phyloP scores from a whole-genome alignment of 1,284 basidiomycete species.

The Athelia sp. region DNA sequence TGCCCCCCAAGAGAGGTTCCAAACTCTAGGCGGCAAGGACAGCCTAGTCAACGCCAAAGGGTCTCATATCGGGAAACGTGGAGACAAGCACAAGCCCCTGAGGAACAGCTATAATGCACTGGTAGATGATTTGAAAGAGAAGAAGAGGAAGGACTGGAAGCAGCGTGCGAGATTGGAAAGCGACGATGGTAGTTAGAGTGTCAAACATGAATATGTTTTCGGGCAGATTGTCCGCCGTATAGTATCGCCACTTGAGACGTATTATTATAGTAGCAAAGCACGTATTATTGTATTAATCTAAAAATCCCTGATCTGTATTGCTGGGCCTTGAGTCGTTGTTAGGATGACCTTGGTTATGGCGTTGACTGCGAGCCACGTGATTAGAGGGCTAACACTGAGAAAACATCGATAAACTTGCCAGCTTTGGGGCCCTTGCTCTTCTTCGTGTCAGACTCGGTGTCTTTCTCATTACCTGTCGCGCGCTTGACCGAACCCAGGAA shows the following conservation, averaged over 20 bases:
- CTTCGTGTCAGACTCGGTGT: conserved; percentile 34
- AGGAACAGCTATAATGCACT: conserved; percentile 37
- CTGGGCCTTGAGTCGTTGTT: conserved; percentile 83
- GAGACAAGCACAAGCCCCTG: conserved; percentile 18
- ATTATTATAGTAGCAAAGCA: conserved; percentile 3
- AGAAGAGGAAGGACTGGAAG: conserved; percentile 13
- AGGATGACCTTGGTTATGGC: conserved; percentile 73
- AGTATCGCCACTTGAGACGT: conserved; percentile 1
- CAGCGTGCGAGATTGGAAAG: not conserved
- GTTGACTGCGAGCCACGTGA: conserved; percentile 42
- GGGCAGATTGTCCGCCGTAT: too few species aligned
- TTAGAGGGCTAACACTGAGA: conserved; percentile 4
- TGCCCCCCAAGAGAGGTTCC: conserved; percentile 57
- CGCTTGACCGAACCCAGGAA: conserved; percentile 78
- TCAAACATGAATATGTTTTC: too few species aligned
- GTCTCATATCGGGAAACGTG: conserved; percentile 57
- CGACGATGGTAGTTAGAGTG: not conserved
- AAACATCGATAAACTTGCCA: conserved; percentile 17
- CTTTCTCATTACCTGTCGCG: conserved; percentile 62
- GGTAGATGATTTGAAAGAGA: conserved; percentile 33
- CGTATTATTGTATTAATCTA: conserved; percentile 16
- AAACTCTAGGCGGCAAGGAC: conserved; percentile 29
- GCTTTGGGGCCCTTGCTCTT: conserved; percentile 35
- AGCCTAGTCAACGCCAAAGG: conserved; percentile 24
- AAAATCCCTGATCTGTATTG: conserved; percentile 68